These are phyloP conservation scores for Apostasia ramifera DNA, from an alignment of 106 monocot species.

Conservation along the genomic window DNA sequence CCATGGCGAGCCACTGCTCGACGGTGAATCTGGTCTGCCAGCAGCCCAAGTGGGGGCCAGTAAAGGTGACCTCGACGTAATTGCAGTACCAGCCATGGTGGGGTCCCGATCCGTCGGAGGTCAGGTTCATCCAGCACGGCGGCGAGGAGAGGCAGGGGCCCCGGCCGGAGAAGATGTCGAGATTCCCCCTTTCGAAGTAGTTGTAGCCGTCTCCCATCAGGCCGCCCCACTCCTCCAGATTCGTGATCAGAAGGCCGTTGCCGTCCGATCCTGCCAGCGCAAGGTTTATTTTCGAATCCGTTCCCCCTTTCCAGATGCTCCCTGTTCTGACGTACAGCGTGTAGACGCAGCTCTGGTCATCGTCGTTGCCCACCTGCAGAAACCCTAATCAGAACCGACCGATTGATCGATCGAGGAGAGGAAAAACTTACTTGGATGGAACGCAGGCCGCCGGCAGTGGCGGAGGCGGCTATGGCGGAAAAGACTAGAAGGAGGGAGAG, in stretches of 20 bases:
- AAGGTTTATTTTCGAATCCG: slow-evolving; percentile 62
- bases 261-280: slow-evolving; percentile 43
- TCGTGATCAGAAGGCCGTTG: slow-evolving; percentile 30
- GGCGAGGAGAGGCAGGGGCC: slow-evolving; percentile 48
- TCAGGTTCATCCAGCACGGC: slow-evolving; percentile 66
- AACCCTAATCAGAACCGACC: neutral
- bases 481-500: slow-evolving; percentile 10
- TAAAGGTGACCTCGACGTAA: slow-evolving; percentile 87
- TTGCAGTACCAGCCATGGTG: slow-evolving; percentile 96
- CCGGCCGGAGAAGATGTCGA: slow-evolving; percentile 76
- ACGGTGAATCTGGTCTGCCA: slow-evolving; percentile 57
- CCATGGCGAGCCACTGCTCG: slow-evolving; percentile 85
- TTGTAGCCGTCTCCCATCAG: slow-evolving; percentile 59
- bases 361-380: slow-evolving; percentile 3
- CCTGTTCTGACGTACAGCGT: slow-evolving; percentile 78
- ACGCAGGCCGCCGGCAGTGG: neutral
- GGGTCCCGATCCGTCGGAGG: slow-evolving; percentile 62
- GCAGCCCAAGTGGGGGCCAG: slow-evolving; percentile 71
- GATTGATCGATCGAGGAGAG: neutral
- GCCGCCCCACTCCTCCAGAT: slow-evolving; percentile 70
- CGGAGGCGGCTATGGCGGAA: slow-evolving; percentile 4
- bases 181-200: slow-evolving; percentile 90
- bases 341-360: slow-evolving; percentile 64
- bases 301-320: slow-evolving; percentile 57
- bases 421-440: neutral